phyloP scores from a whole-genome alignment of 2,329 filamentous ascomycete species.

The Mycosphaerella sp. region DNA sequence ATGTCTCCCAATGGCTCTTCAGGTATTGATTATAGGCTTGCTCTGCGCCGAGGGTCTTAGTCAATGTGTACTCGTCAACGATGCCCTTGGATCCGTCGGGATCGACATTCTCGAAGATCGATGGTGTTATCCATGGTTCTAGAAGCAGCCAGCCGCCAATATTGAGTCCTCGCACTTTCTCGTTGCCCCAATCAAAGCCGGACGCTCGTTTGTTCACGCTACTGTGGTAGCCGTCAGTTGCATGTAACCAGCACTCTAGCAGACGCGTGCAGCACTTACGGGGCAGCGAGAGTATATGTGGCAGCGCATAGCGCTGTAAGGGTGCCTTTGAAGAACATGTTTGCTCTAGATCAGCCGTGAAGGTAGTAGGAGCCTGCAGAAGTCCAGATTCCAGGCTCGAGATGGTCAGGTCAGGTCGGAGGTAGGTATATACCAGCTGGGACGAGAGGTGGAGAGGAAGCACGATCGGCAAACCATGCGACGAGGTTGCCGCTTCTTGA shows the following conservation, averaged over 20 bases:
- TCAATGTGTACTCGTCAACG: conserved; percentile 49
- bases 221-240: conserved; percentile 11
- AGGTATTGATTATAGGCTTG: conserved; percentile 40
- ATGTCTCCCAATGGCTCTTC: conserved; percentile 47
- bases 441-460: not conserved
- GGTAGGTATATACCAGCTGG: not conserved
- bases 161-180: conserved; percentile 48
- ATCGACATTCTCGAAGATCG: conserved; percentile 42
- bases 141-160: conserved; percentile 48
- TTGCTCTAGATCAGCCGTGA: conserved; percentile 6
- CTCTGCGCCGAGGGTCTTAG: conserved; percentile 43
- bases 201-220: conserved; percentile 25
- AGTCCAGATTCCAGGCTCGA: not conserved
- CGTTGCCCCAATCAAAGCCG: conserved; percentile 44
- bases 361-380: not conserved
- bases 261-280: conserved; percentile 18
- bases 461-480: not conserved
- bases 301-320: conserved; percentile 26
- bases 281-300: conserved; percentile 22
- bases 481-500: conserved; percentile 6
- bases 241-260: not conserved
- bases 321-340: conserved; percentile 25
- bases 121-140: conserved; percentile 51
- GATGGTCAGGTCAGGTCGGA: not conserved
- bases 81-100: conserved; percentile 18